Evolutionary conservation across 2,329 filamentous ascomycete species (phyloP), one percentile per base, ranked within the genome.

Genomic region (Aspergillus ochraceus): DNA sequence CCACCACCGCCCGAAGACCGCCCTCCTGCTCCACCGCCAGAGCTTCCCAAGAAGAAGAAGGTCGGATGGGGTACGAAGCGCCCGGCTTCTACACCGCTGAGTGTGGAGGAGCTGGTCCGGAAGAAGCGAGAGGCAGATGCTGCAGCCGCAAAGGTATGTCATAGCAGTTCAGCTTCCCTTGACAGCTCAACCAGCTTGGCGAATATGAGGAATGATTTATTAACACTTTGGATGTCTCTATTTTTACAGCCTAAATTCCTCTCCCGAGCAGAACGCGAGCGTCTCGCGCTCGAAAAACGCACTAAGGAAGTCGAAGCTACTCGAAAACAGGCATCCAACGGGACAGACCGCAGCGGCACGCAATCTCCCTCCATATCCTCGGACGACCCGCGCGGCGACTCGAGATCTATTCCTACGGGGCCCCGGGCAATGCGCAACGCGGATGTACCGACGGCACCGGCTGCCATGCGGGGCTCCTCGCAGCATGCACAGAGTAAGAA

Each of bases 71-170:
- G 80, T 49, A 55, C 76, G 60, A 77, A 78, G 65, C 63, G 76
- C 70, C 69, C 74, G 51, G 63, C 71, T 6, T 59, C 68, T 3
- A 71, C 73, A 6, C 90, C 90, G 9, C 80, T 96, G 52, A 93
- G 91, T 72, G 88, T 97, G 58, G 92, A 97, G 76, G 90, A 96
- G 68, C 84, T 97, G 4, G 78, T 97, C 22, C 86, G 87, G 66
- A 90, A 93, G 78, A 96, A 96, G 82, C 91, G 90, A 72, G 91
- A 91, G 62, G 89, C 90, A 29, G 91, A 95, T 76, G 90, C 90
- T 39, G 91, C 90, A 17, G 89, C 91, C 10, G 85, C 91, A 57
- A 97, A 95, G 78, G 84, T 86, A 79, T 66, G 76, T 64, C 63
- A 65, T 57, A 67, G 71, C 62, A 62, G 59, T 53, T 60, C 56